Conservation (phyloP, 1,139 yeast genomes). For the Taphrina pruni region DNA sequence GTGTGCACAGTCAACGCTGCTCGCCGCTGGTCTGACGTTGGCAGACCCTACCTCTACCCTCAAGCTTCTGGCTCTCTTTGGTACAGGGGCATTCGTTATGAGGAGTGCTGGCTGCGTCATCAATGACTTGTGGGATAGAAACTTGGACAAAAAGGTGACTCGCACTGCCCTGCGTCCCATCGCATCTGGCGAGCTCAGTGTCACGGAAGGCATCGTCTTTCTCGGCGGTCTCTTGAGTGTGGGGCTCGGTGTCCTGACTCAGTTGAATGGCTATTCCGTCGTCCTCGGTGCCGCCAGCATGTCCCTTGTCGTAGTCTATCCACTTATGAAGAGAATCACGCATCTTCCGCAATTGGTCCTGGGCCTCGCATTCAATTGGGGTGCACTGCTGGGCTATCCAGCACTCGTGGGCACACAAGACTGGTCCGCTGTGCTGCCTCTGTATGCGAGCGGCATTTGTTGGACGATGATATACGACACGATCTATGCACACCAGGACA, state of each 20-base stretch:
- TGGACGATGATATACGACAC: slow-evolving; percentile 98
- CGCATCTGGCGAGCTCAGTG: slow-evolving; percentile 80
- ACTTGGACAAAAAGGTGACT: slow-evolving; percentile 81
- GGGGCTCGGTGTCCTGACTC: slow-evolving; percentile 75
- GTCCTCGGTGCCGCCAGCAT: slow-evolving; percentile 80
- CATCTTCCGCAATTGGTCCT: slow-evolving; percentile 90
- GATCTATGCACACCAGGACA: slow-evolving; percentile 97
- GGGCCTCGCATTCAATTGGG: slow-evolving; percentile 90
- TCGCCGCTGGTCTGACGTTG: slow-evolving; percentile 77
- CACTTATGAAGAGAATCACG: slow-evolving; percentile 89
- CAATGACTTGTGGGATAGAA: slow-evolving; percentile 83
- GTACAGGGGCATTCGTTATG: slow-evolving; percentile 86
- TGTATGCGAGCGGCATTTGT: slow-evolving; percentile 75
- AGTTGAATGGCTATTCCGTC: slow-evolving; percentile 77
- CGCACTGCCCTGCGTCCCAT: slow-evolving; percentile 89
- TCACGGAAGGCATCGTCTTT: slow-evolving; percentile 73
- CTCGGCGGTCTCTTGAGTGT: slow-evolving; percentile 74
- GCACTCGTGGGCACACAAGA: slow-evolving; percentile 79
- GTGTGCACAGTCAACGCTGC: slow-evolving; percentile 76
- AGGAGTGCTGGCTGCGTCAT: slow-evolving; percentile 98
- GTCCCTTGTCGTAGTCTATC: slow-evolving; percentile 82
- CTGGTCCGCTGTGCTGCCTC: slow-evolving; percentile 74
- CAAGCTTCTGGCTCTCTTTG: slow-evolving; percentile 60
- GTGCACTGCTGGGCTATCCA: slow-evolving; percentile 90
- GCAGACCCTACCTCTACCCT: slow-evolving; percentile 74